Evolutionary conservation across 768 basidiomycete genomes (phyloP).

Genomic region (Mrakia hoshinonis): DNA sequence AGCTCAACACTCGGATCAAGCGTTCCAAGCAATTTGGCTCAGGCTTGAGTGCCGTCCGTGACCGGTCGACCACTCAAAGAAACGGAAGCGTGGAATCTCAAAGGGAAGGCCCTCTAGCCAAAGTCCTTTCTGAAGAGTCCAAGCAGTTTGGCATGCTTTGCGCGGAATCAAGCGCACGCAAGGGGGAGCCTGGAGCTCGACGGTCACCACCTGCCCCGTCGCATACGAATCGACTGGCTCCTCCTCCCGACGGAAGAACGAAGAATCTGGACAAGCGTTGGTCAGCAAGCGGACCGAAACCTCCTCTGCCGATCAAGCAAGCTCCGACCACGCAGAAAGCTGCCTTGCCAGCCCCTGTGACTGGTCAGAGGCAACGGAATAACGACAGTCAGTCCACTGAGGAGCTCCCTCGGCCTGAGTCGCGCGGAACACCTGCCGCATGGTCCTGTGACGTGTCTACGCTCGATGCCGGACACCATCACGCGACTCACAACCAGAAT

Average conservation of each 20-base stretch:
- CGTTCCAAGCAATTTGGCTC: not conserved
- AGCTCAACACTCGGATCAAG: not conserved
- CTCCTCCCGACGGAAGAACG: no score
- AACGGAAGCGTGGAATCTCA: not conserved
- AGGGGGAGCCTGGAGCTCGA: not conserved
- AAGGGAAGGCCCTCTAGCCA: not conserved
- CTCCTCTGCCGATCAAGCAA: not conserved
- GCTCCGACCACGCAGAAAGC: not conserved
- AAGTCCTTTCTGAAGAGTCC: not conserved
- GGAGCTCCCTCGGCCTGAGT: not conserved
- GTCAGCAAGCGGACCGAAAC: not conserved
- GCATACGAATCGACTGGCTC: not conserved
- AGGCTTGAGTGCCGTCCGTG: not conserved
- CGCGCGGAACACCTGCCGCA: not conserved
- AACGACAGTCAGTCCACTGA: not conserved
- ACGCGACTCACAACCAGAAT: conserved; percentile 4
- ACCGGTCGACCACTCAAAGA: no score
- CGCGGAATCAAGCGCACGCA: no score
- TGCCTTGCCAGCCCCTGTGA: conserved; percentile 1
- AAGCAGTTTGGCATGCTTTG: not conserved
- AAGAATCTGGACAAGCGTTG: not conserved
- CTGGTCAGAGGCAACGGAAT: not conserved
- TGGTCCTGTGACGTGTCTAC: not conserved
- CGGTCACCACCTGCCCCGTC: not conserved
- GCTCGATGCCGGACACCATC: conserved; percentile 2